These are phyloP conservation scores for Bipolaris victoriae DNA, from an alignment of 2,329 filamentous ascomycete species.

Conservation along the genomic window DNA sequence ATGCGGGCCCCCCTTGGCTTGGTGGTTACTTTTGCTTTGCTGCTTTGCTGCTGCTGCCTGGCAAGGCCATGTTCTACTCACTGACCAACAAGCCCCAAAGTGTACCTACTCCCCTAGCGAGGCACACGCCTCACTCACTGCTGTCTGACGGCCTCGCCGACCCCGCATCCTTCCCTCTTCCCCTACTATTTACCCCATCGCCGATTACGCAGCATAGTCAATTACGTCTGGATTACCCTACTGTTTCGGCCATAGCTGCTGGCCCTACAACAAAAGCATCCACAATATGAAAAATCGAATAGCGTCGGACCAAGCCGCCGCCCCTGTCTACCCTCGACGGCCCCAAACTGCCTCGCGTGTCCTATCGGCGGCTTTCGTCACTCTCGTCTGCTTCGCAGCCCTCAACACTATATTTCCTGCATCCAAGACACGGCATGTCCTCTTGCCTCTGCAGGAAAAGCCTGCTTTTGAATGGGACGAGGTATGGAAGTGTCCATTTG, in stretches of 20 bases:
- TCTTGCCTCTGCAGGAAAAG: slow-evolving; percentile 8
- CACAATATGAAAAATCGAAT: slow-evolving; percentile 31
- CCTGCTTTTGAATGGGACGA: slow-evolving; percentile 29
- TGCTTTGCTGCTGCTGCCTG: slow-evolving; percentile 15
- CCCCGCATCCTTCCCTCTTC: slow-evolving; percentile 11
- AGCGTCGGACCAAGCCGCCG: slow-evolving; percentile 15
- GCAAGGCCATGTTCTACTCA: slow-evolving; percentile 2
- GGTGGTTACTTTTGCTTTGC: slow-evolving; percentile 1
- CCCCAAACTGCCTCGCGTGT: slow-evolving; percentile 17
- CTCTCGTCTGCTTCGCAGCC: slow-evolving; percentile 25
- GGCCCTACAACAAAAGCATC: neutral
- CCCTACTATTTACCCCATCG: slow-evolving; percentile 1
- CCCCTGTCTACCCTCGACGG: slow-evolving; percentile 16
- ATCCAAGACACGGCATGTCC: slow-evolving; percentile 13
- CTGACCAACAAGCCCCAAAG: neutral
- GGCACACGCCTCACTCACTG: neutral
- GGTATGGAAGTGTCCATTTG: slow-evolving; percentile 26
- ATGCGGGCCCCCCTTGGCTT: neutral
- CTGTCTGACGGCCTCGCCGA: neutral
- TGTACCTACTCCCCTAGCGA: neutral
- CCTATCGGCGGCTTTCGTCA: slow-evolving; percentile 24
- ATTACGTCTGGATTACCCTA: neutral
- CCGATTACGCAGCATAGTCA: slow-evolving; percentile 5
- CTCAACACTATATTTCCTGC: slow-evolving; percentile 27
- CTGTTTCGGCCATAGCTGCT: too few relatives aligned